phyloP scores from a whole-genome alignment of 2,329 filamentous ascomycete species.

The Ustilaginoidea virens region DNA sequence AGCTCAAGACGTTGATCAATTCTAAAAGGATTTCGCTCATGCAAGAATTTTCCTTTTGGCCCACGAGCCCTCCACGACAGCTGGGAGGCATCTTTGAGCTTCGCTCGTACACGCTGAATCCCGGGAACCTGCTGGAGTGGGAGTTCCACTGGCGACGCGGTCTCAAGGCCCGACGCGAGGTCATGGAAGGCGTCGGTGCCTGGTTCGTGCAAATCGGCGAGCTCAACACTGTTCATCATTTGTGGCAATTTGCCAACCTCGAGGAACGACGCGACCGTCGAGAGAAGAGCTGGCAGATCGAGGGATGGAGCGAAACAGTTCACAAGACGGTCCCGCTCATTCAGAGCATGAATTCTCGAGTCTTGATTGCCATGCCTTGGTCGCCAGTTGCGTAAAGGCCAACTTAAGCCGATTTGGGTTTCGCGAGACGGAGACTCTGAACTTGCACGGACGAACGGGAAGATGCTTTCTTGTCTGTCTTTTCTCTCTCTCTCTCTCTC shows the following conservation, averaged over 20 bases:
- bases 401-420: too few species aligned
- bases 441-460: too few species aligned
- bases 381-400: slow-evolving; percentile 70
- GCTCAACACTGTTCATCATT: slow-evolving; percentile 90
- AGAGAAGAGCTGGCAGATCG: slow-evolving; percentile 88
- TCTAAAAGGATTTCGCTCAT: slow-evolving; percentile 82
- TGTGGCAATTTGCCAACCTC: slow-evolving; percentile 96
- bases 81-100: slow-evolving; percentile 91
- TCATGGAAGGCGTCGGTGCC: slow-evolving; percentile 96
- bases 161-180: slow-evolving; percentile 76
- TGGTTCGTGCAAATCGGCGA: slow-evolving; percentile 99
- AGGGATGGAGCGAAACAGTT: slow-evolving; percentile 93
- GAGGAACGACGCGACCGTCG: slow-evolving; percentile 82
- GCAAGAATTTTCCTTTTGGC: slow-evolving; percentile 99
- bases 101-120: slow-evolving; percentile 89
- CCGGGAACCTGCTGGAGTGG: slow-evolving; percentile 93
- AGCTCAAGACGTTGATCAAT: slow-evolving; percentile 73
- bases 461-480: too few species aligned
- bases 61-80: slow-evolving; percentile 76
- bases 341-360: slow-evolving; percentile 87
- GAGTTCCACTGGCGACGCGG: slow-evolving; percentile 96
- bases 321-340: slow-evolving; percentile 98
- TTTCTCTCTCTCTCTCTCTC: too few species aligned
- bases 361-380: slow-evolving; percentile 92
- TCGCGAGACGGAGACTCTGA: too few species aligned